Evolutionary conservation across 139 green algal species (phyloP).

Genomic region (Pleodorina starrii): DNA sequence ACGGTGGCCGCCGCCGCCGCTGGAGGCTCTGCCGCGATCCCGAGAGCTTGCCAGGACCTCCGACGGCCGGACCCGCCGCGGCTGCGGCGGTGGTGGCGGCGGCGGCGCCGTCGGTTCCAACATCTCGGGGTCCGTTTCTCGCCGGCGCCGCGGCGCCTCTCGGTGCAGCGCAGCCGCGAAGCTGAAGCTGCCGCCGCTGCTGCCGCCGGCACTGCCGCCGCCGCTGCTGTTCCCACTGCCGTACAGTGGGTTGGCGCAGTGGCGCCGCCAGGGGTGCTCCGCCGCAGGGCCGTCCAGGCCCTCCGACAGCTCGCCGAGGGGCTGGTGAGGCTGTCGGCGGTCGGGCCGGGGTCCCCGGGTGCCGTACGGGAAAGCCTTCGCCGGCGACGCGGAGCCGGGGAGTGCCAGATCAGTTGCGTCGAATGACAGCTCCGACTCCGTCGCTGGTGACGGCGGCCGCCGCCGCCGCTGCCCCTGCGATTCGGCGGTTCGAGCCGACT

Average conservation of each 20-base stretch:
- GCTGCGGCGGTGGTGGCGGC: neutral
- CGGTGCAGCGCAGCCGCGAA: neutral
- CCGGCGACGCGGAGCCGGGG: too few relatives aligned
- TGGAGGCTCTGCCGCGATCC: neutral
- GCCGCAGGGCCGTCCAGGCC: neutral
- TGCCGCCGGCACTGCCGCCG: neutral
- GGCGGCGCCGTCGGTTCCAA: neutral
- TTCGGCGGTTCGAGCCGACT: too few relatives aligned
- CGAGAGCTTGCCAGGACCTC: neutral
- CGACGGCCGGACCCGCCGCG: neutral
- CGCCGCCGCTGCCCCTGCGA: neutral
- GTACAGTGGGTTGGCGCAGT: constrained; percentile 24
- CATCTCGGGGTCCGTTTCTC: neutral
- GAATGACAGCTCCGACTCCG: neutral
- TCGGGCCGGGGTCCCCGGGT: too few relatives aligned
- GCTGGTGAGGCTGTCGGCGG: too few relatives aligned
- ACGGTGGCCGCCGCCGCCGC: neutral
- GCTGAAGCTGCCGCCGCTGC: neutral
- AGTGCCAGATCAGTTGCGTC: neutral
- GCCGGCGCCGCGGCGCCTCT: too few relatives aligned
- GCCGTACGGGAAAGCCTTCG: too few relatives aligned
- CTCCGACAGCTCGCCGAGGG: neutral
- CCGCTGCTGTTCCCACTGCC: neutral
- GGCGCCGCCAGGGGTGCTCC: neutral
- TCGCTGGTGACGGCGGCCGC: neutral